Evolutionary conservation across 192 early-diverging fungal species (phyloP).

Genomic region (Umbelopsis isabellina): DNA sequence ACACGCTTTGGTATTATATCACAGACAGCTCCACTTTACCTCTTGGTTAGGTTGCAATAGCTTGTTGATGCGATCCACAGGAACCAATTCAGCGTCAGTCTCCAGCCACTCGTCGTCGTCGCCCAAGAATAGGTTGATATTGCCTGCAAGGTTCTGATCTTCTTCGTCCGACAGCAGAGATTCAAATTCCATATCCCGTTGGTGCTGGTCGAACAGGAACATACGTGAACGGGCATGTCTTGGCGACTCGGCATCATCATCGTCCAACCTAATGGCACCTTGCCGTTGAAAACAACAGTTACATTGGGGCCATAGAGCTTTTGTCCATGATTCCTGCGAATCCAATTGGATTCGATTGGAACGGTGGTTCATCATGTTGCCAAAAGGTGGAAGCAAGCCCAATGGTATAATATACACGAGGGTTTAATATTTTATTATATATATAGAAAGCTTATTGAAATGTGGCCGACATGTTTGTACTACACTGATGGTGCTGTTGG

Average conservation of each 20-base stretch:
- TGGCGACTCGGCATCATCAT: conserved; percentile 17
- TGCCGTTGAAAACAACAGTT: background rate
- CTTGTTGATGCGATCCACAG: conserved; percentile 2
- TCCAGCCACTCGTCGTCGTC: conserved; percentile 6
- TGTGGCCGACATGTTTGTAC: conserved; percentile 19
- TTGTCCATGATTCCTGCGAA: background rate
- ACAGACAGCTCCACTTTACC: background rate
- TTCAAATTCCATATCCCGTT: conserved; percentile 15
- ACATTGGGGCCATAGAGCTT: background rate
- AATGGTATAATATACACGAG: background rate
- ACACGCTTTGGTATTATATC: background rate
- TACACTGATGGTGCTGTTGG: background rate
- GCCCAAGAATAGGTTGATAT: background rate
- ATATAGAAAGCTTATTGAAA: background rate
- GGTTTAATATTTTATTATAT: conserved; percentile 7
- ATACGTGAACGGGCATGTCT: conserved; percentile 12
- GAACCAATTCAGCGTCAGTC: conserved; percentile 8
- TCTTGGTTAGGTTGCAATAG: conserved; percentile 7
- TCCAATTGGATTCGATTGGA: conserved; percentile 11
- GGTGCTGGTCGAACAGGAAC: background rate
- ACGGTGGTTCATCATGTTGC: background rate
- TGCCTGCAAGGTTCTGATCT: background rate
- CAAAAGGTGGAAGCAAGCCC: background rate
- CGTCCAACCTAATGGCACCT: background rate
- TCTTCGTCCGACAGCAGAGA: conserved; percentile 5